Conservation (phyloP, 1,284 basidiomycete species). For the Thecaphora thlaspeos region DNA sequence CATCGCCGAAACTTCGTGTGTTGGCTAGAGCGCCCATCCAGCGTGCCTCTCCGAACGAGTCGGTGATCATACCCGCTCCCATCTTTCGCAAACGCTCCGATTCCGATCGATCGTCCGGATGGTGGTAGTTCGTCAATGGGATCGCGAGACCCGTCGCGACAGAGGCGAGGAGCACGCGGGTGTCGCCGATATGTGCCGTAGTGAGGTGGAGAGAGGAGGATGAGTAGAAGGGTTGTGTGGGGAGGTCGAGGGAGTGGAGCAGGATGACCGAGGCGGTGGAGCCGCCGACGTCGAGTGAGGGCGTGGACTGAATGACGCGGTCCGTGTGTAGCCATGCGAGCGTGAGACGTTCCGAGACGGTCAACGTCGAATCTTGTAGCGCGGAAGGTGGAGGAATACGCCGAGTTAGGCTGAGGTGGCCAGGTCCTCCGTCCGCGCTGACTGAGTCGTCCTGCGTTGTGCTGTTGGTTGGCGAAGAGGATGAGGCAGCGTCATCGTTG, state of each 20-base stretch:
- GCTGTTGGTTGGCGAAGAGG: no score
- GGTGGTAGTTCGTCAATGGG: constrained; percentile 71
- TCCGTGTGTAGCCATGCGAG: constrained; percentile 53
- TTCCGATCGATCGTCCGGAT: constrained; percentile 84
- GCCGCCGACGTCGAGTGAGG: constrained; percentile 62
- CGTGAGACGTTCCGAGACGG: constrained; percentile 51
- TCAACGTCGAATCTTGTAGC: constrained; percentile 37
- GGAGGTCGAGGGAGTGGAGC: constrained; percentile 76
- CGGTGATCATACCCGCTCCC: constrained; percentile 84
- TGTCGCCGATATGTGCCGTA: constrained; percentile 84
- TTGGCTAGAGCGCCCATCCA: constrained; percentile 97
- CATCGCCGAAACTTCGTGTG: constrained; percentile 89
- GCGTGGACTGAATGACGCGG: constrained; percentile 43
- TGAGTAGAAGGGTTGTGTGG: constrained; percentile 61
- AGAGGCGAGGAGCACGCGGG: constrained; percentile 78
- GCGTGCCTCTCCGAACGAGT: constrained; percentile 90
- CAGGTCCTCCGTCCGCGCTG: no score
- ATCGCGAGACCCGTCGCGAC: constrained; percentile 70
- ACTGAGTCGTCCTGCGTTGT: no score
- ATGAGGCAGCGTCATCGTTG: background rate
- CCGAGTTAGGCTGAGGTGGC: constrained; percentile 18
- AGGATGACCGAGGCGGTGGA: constrained; percentile 87
- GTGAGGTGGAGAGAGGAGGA: constrained; percentile 61
- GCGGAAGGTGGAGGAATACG: constrained; percentile 37
- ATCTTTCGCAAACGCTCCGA: constrained; percentile 78